A percentile compares a stretch with the other conserved stretches of the same genome.
Conservation (phyloP, 441 rosid species). For the Populus hybrid region DNA sequence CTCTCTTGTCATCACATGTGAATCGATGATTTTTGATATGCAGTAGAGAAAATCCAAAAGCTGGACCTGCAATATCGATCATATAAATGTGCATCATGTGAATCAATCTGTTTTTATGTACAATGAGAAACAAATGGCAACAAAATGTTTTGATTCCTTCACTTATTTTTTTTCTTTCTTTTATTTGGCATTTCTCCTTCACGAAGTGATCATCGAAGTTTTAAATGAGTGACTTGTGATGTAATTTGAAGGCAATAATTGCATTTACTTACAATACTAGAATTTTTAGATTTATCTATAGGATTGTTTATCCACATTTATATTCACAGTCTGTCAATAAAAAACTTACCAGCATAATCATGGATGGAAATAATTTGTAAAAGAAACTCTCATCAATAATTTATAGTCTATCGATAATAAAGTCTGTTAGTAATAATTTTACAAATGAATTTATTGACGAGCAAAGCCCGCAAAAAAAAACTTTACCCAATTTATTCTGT, state of each 20-base stretch:
- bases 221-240: neutral
- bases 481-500: too few relatives aligned
- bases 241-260: neutral
- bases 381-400: too few relatives aligned
- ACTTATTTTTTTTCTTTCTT: neutral
- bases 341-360: too few relatives aligned
- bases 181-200: neutral
- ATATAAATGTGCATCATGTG: neutral
- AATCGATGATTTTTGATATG: neutral
- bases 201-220: neutral
- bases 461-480: rapidly evolving
- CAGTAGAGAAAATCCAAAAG: neutral
- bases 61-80: neutral
- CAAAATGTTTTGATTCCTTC: neutral
- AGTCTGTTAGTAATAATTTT: too few relatives aligned
- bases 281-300: too few relatives aligned
- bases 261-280: too few relatives aligned
- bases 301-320: too few relatives aligned
- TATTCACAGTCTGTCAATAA: too few relatives aligned
- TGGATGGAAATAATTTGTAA: too few relatives aligned
- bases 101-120: constrained; percentile 1
- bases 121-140: neutral
- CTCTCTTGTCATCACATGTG: neutral
- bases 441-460: too few relatives aligned
- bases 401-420: too few relatives aligned